These are phyloP conservation scores for Capronia epimyces DNA, from an alignment of 2,329 filamentous ascomycete species.

Conservation along the genomic window DNA sequence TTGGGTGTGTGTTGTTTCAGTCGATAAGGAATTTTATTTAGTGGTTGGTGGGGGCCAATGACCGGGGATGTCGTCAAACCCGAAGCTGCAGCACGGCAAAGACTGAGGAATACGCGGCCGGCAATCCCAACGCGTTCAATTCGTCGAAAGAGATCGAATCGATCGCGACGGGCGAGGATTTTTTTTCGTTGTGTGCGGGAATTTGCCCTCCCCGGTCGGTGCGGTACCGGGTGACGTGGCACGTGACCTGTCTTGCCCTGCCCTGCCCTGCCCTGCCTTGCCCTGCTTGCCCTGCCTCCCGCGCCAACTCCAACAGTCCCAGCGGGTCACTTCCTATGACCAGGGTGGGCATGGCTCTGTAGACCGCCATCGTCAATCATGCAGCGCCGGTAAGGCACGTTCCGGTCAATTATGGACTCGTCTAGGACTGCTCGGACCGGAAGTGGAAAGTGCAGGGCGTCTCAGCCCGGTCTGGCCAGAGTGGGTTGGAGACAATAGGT, in stretches of 20 bases:
- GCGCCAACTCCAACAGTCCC: too few relatives aligned
- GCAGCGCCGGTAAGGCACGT: too few relatives aligned
- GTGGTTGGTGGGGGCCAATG: slow-evolving; percentile 20
- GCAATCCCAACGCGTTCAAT: neutral
- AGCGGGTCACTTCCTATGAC: too few relatives aligned
- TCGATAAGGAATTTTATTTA: slow-evolving; percentile 17
- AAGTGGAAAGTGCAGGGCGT: too few relatives aligned
- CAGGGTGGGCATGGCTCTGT: too few relatives aligned
- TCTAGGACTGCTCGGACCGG: too few relatives aligned
- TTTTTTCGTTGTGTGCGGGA: slow-evolving; percentile 7
- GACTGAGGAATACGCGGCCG: neutral
- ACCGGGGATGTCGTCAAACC: neutral
- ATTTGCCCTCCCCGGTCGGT: slow-evolving; percentile 1
- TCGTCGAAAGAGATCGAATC: neutral
- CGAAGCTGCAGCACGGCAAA: neutral
- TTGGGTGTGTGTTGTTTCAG: slow-evolving; percentile 8
- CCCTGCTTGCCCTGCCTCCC: too few relatives aligned
- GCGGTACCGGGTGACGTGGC: neutral
- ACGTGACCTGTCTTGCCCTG: slow-evolving; percentile 7
- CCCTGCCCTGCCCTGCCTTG: too few relatives aligned
- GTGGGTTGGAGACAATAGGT: slow-evolving; percentile 8
- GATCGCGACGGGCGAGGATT: neutral
- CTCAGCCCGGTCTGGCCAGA: too few relatives aligned
- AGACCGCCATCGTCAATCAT: too few relatives aligned
- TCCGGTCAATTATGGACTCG: too few relatives aligned